Conservation (phyloP, 2,329 filamentous ascomycete genomes). For the Eutypella sp. region DNA sequence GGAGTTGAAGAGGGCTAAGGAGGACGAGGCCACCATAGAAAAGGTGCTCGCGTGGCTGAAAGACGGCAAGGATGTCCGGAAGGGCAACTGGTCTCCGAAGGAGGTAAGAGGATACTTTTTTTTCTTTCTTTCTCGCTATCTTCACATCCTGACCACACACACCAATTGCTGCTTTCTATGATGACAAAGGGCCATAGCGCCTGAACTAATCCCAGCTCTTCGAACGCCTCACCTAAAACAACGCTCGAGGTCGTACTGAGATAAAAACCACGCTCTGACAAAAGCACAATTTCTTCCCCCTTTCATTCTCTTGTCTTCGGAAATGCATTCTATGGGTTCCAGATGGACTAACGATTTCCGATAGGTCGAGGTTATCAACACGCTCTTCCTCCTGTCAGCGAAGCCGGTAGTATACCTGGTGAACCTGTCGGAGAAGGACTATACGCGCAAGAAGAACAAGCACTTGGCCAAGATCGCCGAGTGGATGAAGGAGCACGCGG, state of each 20-base stretch:
- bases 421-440: slow-evolving; percentile 96
- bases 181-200: slow-evolving; percentile 97
- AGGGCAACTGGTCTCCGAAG: slow-evolving; percentile 84
- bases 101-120: slow-evolving; percentile 65
- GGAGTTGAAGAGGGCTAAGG: slow-evolving; percentile 95
- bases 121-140: slow-evolving; percentile 5
- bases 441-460: slow-evolving; percentile 99
- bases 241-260: slow-evolving; percentile 80
- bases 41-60: slow-evolving; percentile 81
- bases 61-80: slow-evolving; percentile 88
- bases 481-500: slow-evolving; percentile 89
- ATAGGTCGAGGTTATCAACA: slow-evolving; percentile 96
- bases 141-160: too few species aligned
- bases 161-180: too few species aligned
- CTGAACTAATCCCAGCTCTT: slow-evolving; percentile 99
- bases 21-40: slow-evolving; percentile 89
- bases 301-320: slow-evolving; percentile 8
- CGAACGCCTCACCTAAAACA: slow-evolving; percentile 73
- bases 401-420: slow-evolving; percentile 97
- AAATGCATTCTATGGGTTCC: slow-evolving; percentile 4
- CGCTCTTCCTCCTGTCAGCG: slow-evolving; percentile 87
- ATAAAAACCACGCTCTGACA: slow-evolving; percentile 72
- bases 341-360: slow-evolving; percentile 24
- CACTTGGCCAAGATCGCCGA: slow-evolving; percentile 87
- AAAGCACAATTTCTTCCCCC: slow-evolving; percentile 9